Percentiles rank a stretch among this genome's conserved stretches.
These are phyloP conservation scores for Xylaria polymorpha DNA, from an alignment of 2,329 filamentous ascomycete species.

Conservation along the genomic window DNA sequence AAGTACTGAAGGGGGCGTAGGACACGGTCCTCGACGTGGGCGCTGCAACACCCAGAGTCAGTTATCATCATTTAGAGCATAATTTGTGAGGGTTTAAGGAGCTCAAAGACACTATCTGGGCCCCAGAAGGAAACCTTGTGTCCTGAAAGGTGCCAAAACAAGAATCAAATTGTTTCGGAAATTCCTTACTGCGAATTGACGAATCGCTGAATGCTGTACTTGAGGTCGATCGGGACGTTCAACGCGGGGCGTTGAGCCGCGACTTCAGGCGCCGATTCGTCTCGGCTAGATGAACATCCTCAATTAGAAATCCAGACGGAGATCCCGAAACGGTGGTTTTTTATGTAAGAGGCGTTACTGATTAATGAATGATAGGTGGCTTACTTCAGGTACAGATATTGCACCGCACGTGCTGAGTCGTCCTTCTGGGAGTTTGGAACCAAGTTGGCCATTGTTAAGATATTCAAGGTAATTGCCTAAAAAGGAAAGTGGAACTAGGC, in stretches of 20 bases:
- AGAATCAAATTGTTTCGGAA: too few species aligned
- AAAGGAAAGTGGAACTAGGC: slow-evolving; percentile 31
- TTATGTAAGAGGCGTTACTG: neutral
- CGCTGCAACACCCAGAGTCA: neutral
- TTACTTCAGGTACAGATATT: slow-evolving; percentile 46
- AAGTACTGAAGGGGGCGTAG: slow-evolving; percentile 41
- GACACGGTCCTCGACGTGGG: slow-evolving; percentile 44
- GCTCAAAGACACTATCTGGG: too few species aligned
- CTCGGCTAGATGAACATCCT: slow-evolving; percentile 31
- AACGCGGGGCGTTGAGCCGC: slow-evolving; percentile 38
- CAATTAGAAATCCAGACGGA: neutral
- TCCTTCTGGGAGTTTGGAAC: slow-evolving; percentile 33
- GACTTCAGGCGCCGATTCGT: slow-evolving; percentile 32
- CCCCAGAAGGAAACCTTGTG: too few species aligned
- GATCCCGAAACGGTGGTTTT: neutral
- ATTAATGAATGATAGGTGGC: slow-evolving; percentile 16
- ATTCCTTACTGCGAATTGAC: slow-evolving; percentile 39
- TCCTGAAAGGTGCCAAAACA: too few species aligned
- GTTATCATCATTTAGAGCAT: too few species aligned
- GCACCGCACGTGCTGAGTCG: slow-evolving; percentile 43
- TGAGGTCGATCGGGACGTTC: slow-evolving; percentile 43
- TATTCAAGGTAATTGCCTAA: slow-evolving; percentile 33
- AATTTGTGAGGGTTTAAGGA: too few species aligned
- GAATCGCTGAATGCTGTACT: slow-evolving; percentile 48
- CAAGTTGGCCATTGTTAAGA: slow-evolving; percentile 41